These are phyloP conservation scores for Diospyros lotus DNA, from an alignment of 148 eudicot species.

Conservation along the genomic window DNA sequence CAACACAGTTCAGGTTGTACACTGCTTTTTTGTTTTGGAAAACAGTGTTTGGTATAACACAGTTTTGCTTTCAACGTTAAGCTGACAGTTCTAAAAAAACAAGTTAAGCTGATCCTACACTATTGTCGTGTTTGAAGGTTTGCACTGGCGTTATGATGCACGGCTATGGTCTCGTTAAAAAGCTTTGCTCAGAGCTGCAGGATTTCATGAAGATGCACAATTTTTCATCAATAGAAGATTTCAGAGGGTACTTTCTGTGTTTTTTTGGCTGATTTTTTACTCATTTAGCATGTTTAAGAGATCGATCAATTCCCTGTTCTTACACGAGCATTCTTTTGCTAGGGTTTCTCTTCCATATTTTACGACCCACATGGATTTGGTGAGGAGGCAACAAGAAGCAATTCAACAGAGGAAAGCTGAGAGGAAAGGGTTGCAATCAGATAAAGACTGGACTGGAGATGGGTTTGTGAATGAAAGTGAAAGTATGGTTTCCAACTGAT, in stretches of 20 bases:
- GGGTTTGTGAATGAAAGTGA: slow-evolving; percentile 94
- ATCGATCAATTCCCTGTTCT: neutral
- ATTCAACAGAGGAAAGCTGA: slow-evolving; percentile 67
- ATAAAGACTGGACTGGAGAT: slow-evolving; percentile 99
- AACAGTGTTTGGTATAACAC: too few relatives aligned
- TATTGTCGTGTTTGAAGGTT: slow-evolving; percentile 46
- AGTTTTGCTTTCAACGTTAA: neutral
- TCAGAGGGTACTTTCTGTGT: slow-evolving; percentile 70
- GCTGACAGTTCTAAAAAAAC: too few relatives aligned
- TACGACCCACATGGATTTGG: slow-evolving; percentile 92
- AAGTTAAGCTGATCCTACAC: too few relatives aligned
- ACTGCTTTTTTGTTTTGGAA: too few relatives aligned
- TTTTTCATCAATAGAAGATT: slow-evolving; percentile 87
- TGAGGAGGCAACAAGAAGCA: slow-evolving; percentile 80
- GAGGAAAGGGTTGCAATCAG: slow-evolving; percentile 81
- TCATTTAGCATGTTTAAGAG: neutral
- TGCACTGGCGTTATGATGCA: slow-evolving; percentile 99
- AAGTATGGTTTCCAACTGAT: slow-evolving; percentile 93
- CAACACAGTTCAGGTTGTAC: slow-evolving; percentile 77
- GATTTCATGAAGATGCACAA: slow-evolving; percentile 94
- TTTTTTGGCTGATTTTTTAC: neutral
- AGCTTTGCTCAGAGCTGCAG: slow-evolving; percentile 82
- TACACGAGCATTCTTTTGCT: neutral
- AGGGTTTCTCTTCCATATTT: slow-evolving; percentile 74
- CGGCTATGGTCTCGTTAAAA: slow-evolving; percentile 78